Base-by-base conservation (phyloP, 176 grass and related monocot species). In the Eragrostis curvula region DNA sequence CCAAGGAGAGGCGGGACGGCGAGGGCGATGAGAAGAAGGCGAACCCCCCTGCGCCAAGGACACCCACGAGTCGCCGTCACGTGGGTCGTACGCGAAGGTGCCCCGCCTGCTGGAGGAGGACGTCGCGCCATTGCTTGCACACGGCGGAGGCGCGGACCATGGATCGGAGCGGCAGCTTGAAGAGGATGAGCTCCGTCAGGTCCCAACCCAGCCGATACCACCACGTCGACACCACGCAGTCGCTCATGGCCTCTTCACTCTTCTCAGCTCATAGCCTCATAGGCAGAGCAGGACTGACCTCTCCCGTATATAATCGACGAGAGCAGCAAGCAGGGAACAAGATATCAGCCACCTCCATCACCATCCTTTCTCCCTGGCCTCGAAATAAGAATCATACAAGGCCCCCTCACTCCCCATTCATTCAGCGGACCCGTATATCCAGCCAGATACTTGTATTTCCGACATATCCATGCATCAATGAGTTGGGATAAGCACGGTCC, bases 161-260 rank as follows among this genome's bases (percentile, higher is more conserved):
- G 10, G 90, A 85, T 17, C 86, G 82, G 41, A 92, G 82, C 5
- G 90, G 86, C 2, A 92, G 90, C 57, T 85, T 63, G 28, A 81
- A 84, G 44, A 92, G 86, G 77, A 88, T 83, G 1, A 88, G 48
- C 89, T 88, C 85, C 10, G 82, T 87, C 25, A 88, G 44, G 57
- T 92, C 90, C 25, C 57, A 61, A 65, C 82, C 78, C 7, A 92
- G 82, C 0, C 86, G 82, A 23, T 85, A 78, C 85, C 85, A 63
- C 60, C 27, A 63, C 11, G 12, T 12, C 5, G 14, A 10, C 27
- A 29, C 49, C 49, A 17, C 49, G 16, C 52, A 18, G 17, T 55
- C 52, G 52, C 52, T 55, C 52, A 55, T 55, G n/a, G n/a, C n/a
- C n/a, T n/a, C 18, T 18, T 52, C 50, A 52, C 12, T 50, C 13